Base-by-base conservation (phyloP, 495 filamentous ascomycete species). In the Aspergillus cavernicola region DNA sequence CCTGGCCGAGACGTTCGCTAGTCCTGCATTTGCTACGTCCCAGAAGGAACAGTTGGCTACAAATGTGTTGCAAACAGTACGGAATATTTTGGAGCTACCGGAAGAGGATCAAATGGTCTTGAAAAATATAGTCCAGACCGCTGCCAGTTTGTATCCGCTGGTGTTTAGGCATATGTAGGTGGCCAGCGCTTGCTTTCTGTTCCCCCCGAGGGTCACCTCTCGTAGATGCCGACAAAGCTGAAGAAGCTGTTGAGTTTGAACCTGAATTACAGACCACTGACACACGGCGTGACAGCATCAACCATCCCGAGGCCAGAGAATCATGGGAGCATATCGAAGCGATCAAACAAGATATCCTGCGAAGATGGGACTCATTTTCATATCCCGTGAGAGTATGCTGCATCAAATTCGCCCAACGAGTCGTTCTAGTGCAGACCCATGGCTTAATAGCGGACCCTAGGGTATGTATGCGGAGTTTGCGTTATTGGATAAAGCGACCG, bases 91-190 rank as follows among this genome's bases (percentile, higher is more conserved):
- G 62, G 83, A 89, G 55, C 75, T 83, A 50, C 78, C 77, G n/a
- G 79, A 82, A 47, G 83, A 86, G 55, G 93, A 98, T 72, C 66
- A 78, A 20, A 77, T 80, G 26, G 88, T 75, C 48, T 70, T 97
- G 58, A 89, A 89, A 73, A 86, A 85, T 63, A 80, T 89, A 56
- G 83, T 97, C 52, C 89, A 96, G 71, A 79, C 87, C 32, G 84
- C 86, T 41, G 87, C 93, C 45, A 93, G 89, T 71, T 85, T 96
- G 62, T 98, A 97, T 75, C 88, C 91, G 42, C 77, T 95, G 47
- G 82, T 93, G 22, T 85, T 97, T 78, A 84, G 87, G 71, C 89
- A 93, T 78, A 90, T 89, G 92, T 97, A 88, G 67, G 89, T 92
- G 44, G 41, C 48, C 41, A 41, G 31, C 49, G 33, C 37, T 58